Evolutionary conservation across 768 basidiomycete species (phyloP).

Genomic region (Dentipellis fragilis): DNA sequence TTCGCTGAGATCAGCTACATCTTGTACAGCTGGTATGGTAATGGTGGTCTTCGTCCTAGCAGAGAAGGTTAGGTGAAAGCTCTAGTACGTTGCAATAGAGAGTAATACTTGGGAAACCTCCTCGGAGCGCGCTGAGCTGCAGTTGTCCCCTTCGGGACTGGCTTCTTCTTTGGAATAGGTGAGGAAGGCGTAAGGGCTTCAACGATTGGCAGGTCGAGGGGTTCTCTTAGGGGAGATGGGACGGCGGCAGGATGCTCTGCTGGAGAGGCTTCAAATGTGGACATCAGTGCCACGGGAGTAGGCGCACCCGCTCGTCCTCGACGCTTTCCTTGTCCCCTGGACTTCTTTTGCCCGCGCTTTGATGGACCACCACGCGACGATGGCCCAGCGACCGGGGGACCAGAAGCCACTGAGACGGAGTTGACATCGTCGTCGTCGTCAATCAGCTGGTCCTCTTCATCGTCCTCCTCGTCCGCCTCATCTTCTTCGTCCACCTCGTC

Average conservation of each 20-base stretch:
- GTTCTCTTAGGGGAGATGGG: slow-evolving; percentile 3
- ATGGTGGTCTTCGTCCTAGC: neutral
- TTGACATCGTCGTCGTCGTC: slow-evolving; percentile 59
- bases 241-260: neutral
- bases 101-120: slow-evolving; percentile 21
- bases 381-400: slow-evolving; percentile 22
- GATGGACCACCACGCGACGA: slow-evolving; percentile 16
- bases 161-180: slow-evolving; percentile 17
- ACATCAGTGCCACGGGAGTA: neutral
- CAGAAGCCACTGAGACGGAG: slow-evolving; percentile 18
- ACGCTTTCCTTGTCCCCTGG: slow-evolving; percentile 9
- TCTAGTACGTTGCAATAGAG: too few relatives aligned
- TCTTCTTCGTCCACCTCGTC: slow-evolving; percentile 26
- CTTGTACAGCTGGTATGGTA: slow-evolving; percentile 4
- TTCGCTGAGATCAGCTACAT: slow-evolving; percentile 14
- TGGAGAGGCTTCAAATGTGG: slow-evolving; percentile 1
- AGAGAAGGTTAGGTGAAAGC: too few relatives aligned
- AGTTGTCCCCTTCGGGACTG: slow-evolving; percentile 14
- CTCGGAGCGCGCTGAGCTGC: slow-evolving; percentile 19
- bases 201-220: slow-evolving; percentile 4
- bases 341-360: slow-evolving; percentile 9
- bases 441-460: slow-evolving; percentile 71
- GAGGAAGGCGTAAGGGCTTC: slow-evolving; percentile 3
- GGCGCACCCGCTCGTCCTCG: slow-evolving; percentile 3
- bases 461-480: slow-evolving; percentile 53